These are phyloP conservation scores for Fusarium newnesense DNA, from an alignment of 2,329 filamentous ascomycete genomes.

Conservation along the genomic window DNA sequence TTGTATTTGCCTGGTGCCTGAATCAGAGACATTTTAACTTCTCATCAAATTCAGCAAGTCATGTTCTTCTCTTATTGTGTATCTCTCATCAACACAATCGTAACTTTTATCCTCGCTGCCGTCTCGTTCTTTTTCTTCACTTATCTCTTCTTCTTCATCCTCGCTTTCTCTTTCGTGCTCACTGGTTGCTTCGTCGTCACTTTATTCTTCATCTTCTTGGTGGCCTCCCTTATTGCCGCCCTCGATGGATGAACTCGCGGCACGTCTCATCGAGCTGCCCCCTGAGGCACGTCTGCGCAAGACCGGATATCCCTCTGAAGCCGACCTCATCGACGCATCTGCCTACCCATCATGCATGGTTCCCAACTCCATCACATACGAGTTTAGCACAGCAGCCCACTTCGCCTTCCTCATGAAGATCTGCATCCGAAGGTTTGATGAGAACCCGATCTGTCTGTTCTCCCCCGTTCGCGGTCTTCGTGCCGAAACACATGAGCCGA, in stretches of 20 bases:
- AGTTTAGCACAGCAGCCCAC: fast-evolving
- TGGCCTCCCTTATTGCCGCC: background rate
- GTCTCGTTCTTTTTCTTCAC: background rate
- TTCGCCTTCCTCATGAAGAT: background rate
- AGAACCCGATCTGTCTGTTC: background rate
- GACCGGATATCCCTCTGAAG: background rate
- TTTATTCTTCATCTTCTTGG: too few species aligned
- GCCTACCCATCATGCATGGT: background rate
- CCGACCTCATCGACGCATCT: background rate
- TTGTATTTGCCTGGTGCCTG: background rate
- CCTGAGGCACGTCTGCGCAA: background rate
- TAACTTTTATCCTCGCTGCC: background rate
- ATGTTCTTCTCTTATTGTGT: fast-evolving
- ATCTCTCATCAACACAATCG: background rate
- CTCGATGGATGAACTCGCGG: background rate
- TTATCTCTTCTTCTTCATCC: background rate
- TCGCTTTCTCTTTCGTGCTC: background rate
- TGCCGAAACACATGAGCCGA: background rate
- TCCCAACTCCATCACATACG: background rate
- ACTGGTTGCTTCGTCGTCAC: background rate
- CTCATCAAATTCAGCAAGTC: fast-evolving
- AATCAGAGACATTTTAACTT: background rate
- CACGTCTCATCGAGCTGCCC: fast-evolving
- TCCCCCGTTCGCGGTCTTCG: background rate
- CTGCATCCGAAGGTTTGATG: background rate